These are phyloP conservation scores for Fusarium sp. DNA, from an alignment of 2,329 filamentous ascomycete genomes.

Conservation along the genomic window DNA sequence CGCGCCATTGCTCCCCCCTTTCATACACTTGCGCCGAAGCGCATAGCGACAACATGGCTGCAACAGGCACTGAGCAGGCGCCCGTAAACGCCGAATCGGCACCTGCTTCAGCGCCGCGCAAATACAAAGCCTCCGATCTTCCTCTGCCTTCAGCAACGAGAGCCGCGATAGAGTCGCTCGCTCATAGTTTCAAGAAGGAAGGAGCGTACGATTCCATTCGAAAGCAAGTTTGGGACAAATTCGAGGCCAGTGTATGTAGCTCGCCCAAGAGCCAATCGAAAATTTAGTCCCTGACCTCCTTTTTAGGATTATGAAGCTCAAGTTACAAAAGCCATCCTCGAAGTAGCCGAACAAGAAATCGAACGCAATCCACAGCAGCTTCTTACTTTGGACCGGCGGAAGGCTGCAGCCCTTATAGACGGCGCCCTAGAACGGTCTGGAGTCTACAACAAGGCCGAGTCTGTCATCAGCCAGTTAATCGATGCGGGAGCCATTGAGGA, in stretches of 20 bases:
- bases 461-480: constrained; percentile 78
- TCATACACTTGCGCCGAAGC: constrained; percentile 18
- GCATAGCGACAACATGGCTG: constrained; percentile 32
- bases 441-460: constrained; percentile 81
- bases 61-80: constrained; percentile 44
- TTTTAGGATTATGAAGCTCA: constrained; percentile 78
- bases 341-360: constrained; percentile 81
- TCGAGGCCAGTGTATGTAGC: constrained; percentile 75
- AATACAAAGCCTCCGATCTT: constrained; percentile 82
- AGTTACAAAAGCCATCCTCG: constrained; percentile 76
- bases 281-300: constrained; percentile 4
- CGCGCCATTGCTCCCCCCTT: constrained; percentile 27
- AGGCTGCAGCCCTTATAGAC: constrained; percentile 83
- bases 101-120: constrained; percentile 53
- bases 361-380: constrained; percentile 81
- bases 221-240: constrained; percentile 83
- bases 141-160: constrained; percentile 82
- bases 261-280: constrained; percentile 40
- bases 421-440: constrained; percentile 83
- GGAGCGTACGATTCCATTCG: constrained; percentile 85
- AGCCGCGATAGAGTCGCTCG: constrained; percentile 80
- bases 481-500: constrained; percentile 78
- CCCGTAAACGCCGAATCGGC: constrained; percentile 37
- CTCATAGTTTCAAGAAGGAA: constrained; percentile 90
- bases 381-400: constrained; percentile 80